A percentile compares a stretch with the other conserved stretches of the same genome.
Conservation (phyloP, 495 filamentous ascomycete species). For the Penicillium goetzii region DNA sequence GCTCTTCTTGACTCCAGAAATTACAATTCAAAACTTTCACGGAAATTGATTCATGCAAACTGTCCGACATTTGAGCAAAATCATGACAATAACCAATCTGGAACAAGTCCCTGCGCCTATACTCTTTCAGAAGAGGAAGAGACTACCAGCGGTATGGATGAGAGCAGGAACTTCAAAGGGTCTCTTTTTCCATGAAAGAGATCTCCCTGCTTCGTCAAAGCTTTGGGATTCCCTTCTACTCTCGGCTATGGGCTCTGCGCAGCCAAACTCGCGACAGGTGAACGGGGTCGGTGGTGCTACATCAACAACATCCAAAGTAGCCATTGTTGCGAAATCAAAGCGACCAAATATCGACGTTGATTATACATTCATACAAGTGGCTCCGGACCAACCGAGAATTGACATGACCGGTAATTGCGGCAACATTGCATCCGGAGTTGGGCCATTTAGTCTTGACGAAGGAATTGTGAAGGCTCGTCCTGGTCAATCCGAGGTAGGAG, state of each 20-base stretch:
- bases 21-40: not conserved
- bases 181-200: constrained; percentile 37
- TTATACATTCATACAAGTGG: constrained; percentile 45
- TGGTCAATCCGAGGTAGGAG: constrained; percentile 30
- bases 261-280: constrained; percentile 31
- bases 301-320: constrained; percentile 47
- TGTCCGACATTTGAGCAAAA: constrained; percentile 4
- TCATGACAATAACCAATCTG: constrained; percentile 6
- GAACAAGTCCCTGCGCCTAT: constrained; percentile 2
- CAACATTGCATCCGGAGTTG: constrained; percentile 45
- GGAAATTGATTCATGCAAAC: not conserved
- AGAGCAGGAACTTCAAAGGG: constrained; percentile 45
- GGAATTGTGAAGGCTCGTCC: constrained; percentile 28
- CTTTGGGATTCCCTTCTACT: constrained; percentile 37
- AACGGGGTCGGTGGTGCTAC: constrained; percentile 45
- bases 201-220: constrained; percentile 30
- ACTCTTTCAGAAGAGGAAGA: constrained; percentile 3
- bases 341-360: constrained; percentile 39
- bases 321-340: constrained; percentile 36
- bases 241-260: constrained; percentile 36
- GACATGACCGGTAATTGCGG: constrained; percentile 49
- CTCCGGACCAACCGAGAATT: constrained; percentile 33
- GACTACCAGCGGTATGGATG: constrained; percentile 41
- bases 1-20: not conserved
- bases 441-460: constrained; percentile 43